Conservation (phyloP, 2,329 filamentous ascomycete genomes). For the Epichloe sp. region DNA sequence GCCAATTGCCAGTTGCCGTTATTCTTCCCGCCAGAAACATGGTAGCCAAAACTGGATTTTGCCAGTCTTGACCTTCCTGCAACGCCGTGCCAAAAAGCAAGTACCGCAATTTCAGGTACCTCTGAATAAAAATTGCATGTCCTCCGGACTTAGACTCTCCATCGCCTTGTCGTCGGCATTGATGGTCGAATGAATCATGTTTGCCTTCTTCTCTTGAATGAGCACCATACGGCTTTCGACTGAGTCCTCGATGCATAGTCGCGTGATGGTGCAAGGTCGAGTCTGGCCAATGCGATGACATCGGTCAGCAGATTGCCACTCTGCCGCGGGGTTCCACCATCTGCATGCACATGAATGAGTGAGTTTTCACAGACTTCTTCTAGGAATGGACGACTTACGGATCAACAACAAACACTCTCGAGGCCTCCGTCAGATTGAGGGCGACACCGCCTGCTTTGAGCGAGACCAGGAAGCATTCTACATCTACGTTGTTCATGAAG, state of each 20-base stretch:
- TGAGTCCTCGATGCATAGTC: conserved; percentile 91
- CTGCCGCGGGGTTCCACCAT: conserved; percentile 99
- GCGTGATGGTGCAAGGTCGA: conserved; percentile 84
- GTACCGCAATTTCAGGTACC: conserved; percentile 29
- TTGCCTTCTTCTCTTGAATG: conserved; percentile 96
- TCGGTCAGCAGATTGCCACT: conserved; percentile 94
- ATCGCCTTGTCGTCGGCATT: conserved; percentile 84
- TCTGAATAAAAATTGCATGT: conserved; percentile 97
- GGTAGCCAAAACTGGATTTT: no score
- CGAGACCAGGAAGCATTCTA: conserved; percentile 92
- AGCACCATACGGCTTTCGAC: conserved; percentile 93
- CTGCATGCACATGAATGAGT: conserved; percentile 21
- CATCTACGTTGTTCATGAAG: conserved; percentile 90
- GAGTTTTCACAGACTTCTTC: no score
- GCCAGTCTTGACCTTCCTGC: no score
- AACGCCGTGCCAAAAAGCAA: background rate
- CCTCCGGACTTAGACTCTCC: conserved; percentile 79
- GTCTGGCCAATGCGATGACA: conserved; percentile 93
- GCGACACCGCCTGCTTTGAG: conserved; percentile 94
- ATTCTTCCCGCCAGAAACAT: background rate
- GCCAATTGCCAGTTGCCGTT: no score
- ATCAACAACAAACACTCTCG: conserved; percentile 88
- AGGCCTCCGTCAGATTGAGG: conserved; percentile 88
- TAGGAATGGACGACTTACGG: conserved; percentile 47
- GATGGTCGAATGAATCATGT: conserved; percentile 94